phyloP scores from a whole-genome alignment of 495 filamentous ascomycete genomes.

The Glarea lozoyensis region DNA sequence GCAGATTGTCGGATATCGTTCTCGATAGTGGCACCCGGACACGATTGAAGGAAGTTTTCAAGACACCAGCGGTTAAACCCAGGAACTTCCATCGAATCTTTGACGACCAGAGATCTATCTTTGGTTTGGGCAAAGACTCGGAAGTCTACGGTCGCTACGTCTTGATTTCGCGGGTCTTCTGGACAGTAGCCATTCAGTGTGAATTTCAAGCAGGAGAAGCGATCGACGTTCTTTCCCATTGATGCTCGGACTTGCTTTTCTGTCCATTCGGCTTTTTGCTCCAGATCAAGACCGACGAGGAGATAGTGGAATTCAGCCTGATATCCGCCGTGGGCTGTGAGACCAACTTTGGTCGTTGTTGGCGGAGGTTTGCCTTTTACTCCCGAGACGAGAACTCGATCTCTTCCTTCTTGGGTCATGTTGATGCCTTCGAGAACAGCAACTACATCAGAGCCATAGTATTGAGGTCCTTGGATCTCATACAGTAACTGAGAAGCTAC shows the following conservation, averaged over 20 bases:
- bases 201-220: constrained; percentile 20
- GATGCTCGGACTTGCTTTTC: constrained; percentile 8
- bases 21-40: constrained; percentile 22
- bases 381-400: constrained; percentile 25
- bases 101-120: constrained; percentile 13
- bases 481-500: constrained; percentile 45
- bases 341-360: constrained; percentile 4
- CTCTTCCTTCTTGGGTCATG: constrained; percentile 23
- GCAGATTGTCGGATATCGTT: constrained; percentile 23
- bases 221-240: constrained; percentile 11
- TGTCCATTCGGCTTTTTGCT: constrained; percentile 12
- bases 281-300: constrained; percentile 15
- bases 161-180: constrained; percentile 23
- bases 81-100: constrained; percentile 20
- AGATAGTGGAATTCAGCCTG: constrained; percentile 16
- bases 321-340: constrained; percentile 4
- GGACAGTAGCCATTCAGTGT: constrained; percentile 22
- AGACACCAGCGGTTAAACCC: constrained; percentile 24
- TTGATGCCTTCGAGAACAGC: constrained; percentile 25
- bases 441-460: constrained; percentile 47
- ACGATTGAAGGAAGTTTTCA: constrained; percentile 26
- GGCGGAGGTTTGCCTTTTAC: constrained; percentile 28
- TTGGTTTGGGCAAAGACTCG: constrained; percentile 24
- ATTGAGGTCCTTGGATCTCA: constrained; percentile 50
- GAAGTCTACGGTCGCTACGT: constrained; percentile 28